Evolutionary conservation across 208 protist genomes (phyloP).

Genomic region (Leishmania braziliensis): DNA sequence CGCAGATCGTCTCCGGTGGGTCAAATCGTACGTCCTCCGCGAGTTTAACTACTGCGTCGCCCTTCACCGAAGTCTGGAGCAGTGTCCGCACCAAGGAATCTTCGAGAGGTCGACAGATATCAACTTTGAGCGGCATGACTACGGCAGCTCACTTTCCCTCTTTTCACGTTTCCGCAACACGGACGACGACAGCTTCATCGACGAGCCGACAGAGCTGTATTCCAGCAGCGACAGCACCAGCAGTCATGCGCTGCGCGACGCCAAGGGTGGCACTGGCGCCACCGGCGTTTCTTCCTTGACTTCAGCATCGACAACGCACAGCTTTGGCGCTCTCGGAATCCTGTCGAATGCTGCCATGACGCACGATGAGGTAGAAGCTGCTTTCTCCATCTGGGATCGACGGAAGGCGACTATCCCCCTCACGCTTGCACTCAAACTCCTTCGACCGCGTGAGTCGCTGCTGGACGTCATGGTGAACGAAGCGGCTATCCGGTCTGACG

Average conservation of each 20-base stretch:
- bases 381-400: slow-evolving; percentile 31
- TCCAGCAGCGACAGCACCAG: neutral
- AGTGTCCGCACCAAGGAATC: slow-evolving; percentile 20
- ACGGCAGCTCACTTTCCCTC: neutral
- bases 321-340: slow-evolving; percentile 9
- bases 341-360: slow-evolving; percentile 16
- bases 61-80: slow-evolving; percentile 41
- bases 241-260: neutral
- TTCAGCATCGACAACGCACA: neutral
- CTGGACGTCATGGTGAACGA: slow-evolving; percentile 87
- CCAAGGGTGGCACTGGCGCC: neutral
- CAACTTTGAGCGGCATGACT: slow-evolving; percentile 10
- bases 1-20: slow-evolving; percentile 49
- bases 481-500: slow-evolving; percentile 54
- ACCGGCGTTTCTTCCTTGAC: neutral
- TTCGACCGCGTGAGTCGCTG: slow-evolving; percentile 71
- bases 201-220: slow-evolving; percentile 5
- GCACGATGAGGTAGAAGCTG: slow-evolving; percentile 37
- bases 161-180: slow-evolving; percentile 16
- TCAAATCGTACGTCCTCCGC: slow-evolving; percentile 53
- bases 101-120: slow-evolving; percentile 26
- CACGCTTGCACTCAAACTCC: slow-evolving; percentile 51
- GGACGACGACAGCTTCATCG: slow-evolving; percentile 23
- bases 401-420: slow-evolving; percentile 35
- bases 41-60: slow-evolving; percentile 82